Evolutionary conservation across 2,329 filamentous ascomycete species (phyloP), one percentile per base, ranked within the genome.

Genomic region (Trichoderma arundinaceum): DNA sequence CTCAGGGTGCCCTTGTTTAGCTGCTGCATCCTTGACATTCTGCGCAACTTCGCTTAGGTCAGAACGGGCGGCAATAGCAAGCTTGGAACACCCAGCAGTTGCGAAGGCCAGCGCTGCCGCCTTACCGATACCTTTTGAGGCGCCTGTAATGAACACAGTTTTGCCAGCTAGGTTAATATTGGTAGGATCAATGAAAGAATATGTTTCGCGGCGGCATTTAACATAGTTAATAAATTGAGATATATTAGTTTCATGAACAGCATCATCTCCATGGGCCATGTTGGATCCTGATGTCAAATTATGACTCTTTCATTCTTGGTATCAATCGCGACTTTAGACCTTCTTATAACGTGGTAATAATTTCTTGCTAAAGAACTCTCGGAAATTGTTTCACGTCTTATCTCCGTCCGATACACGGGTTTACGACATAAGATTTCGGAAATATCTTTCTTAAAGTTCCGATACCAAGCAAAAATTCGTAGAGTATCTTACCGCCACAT

Each of bases 61-160:
- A 2, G 81, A 84, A 22, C 87, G 82, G 0, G 85, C 86, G 7
- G 77, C 81, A 19, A 89, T 76, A 15, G 81, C 82, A 64, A 90
- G 84, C 33, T 75, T 73, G 0, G 81, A 78, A 35, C 81, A 82
- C 4, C 83, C 83, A 4, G 86, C 85, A 69, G 76, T 76, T 19
- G 85, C 86, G 69, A 82, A 89, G 9, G 83, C 81, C n/a, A 84
- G 71, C 1, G 85, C 85, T 3, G 81, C 84, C 13, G 81, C 79
- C 2, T 77, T 77, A 6, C 87, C 86, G 41, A 87, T 81, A 3
- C 85, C 85, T 44, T 81, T 82, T 2, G 82, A 83, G 0, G 82
- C 85, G 8, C 86, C 86, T 0, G 81, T 85, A 58, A 89, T 81
- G 65, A 89, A 78, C 52, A 81, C 73, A 7, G 74, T 72, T 59